Percentiles rank a stretch among this genome's conserved stretches.
These are phyloP conservation scores for Starmerella riodocensis DNA, from an alignment of 805 yeast species.

Conservation along the genomic window DNA sequence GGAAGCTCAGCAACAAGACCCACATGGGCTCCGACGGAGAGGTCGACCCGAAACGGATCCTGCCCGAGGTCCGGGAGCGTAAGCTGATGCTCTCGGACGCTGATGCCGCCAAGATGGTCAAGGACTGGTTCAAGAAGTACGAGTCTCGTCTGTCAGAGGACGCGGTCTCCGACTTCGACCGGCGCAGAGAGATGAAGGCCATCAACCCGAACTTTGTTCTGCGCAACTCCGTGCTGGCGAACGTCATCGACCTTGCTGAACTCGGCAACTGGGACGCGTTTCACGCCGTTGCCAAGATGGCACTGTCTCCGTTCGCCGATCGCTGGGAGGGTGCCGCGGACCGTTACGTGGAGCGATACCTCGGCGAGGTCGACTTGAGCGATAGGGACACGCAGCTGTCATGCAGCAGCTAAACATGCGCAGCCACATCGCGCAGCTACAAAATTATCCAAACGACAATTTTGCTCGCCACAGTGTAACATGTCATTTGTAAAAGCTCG, in stretches of 20 bases:
- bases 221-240: constrained; percentile 73
- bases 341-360: constrained; percentile 45
- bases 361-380: constrained; percentile 38
- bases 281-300: constrained; percentile 55
- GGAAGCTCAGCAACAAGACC: constrained; percentile 36
- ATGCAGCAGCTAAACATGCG: constrained; percentile 34
- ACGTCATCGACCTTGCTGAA: constrained; percentile 52
- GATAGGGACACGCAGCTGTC: constrained; percentile 60
- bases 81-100: constrained; percentile 24
- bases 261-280: constrained; percentile 40
- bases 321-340: constrained; percentile 39
- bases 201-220: constrained; percentile 74
- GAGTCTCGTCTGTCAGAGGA: constrained; percentile 32
- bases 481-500: too few relatives aligned
- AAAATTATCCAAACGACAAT: background rate
- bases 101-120: constrained; percentile 34
- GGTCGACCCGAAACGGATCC: constrained; percentile 22
- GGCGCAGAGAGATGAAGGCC: constrained; percentile 33
- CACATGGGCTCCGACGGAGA: background rate
- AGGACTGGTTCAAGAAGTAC: constrained; percentile 44
- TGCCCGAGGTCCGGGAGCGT: constrained; percentile 27
- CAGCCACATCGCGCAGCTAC: background rate
- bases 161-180: constrained; percentile 29
- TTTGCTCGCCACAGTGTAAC: background rate
- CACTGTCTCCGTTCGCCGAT: constrained; percentile 58